A percentile compares a stretch with the other conserved stretches of the same genome.
Evolutionary conservation across 768 basidiomycete genomes (phyloP).

Genomic region (Suillus discolor): DNA sequence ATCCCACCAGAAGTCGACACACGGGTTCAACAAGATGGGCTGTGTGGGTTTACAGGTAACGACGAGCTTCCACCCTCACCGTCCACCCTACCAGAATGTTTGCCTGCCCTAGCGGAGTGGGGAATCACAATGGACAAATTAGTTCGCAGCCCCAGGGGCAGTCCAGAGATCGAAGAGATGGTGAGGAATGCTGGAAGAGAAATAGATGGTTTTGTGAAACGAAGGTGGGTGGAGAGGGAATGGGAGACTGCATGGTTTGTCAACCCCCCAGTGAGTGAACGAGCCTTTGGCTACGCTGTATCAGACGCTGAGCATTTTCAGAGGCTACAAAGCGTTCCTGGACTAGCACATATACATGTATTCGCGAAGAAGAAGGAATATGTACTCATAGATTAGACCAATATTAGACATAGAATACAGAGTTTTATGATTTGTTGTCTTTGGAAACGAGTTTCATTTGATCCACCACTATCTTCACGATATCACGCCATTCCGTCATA

Average conservation of each 20-base stretch:
- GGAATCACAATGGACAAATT: conserved; percentile 64
- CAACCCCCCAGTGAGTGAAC: conserved; percentile 73
- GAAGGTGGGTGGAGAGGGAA: conserved; percentile 66
- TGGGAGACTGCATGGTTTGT: conserved; percentile 96
- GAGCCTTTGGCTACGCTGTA: not conserved
- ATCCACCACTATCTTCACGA: conserved; percentile 72
- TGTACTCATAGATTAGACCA: not conserved
- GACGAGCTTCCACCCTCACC: conserved; percentile 58
- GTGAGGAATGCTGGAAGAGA: conserved; percentile 56
- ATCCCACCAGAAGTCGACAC: conserved; percentile 51
- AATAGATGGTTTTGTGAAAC: conserved; percentile 63
- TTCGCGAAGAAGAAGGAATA: conserved; percentile 64
- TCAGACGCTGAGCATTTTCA: conserved; percentile 28
- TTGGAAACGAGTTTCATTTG: conserved; percentile 37
- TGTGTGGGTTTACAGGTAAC: conserved; percentile 81
- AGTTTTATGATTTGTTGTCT: not conserved
- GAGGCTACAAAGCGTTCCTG: conserved; percentile 83
- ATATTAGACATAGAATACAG: not conserved
- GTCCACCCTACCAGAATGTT: conserved; percentile 54
- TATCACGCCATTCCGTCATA: conserved; percentile 96
- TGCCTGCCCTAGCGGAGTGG: conserved; percentile 73
- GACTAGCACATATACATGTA: conserved; percentile 84
- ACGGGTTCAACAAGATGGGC: conserved; percentile 71
- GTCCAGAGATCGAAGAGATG: conserved; percentile 52
- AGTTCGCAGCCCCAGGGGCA: conserved; percentile 52